phyloP scores from a whole-genome alignment of 352 stramenopile species.

The Phytophthora pini region DNA sequence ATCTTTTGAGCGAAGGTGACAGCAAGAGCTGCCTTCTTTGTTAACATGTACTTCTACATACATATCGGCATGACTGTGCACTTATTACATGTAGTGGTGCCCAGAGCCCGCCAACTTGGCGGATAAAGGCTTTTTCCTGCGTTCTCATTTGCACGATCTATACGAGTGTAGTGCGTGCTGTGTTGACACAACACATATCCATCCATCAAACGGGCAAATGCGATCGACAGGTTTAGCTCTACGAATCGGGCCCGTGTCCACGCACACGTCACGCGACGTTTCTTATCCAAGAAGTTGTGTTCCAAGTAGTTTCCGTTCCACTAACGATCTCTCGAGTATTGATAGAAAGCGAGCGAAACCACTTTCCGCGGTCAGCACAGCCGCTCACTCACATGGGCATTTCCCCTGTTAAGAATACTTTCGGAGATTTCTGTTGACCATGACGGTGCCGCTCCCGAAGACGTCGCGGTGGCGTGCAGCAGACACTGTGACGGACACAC shows the following conservation, averaged over 20 bases:
- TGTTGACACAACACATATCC: too few species aligned
- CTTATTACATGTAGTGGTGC: too few species aligned
- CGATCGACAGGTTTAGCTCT: conserved; percentile 11
- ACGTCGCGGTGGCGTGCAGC: conserved; percentile 14
- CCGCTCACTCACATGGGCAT: conserved; percentile 17
- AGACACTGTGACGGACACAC: conserved; percentile 8
- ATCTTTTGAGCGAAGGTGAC: too few species aligned
- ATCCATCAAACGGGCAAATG: not conserved
- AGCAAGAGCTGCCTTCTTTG: too few species aligned
- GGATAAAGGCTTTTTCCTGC: too few species aligned
- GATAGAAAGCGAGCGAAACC: conserved; percentile 29
- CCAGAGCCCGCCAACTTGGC: too few species aligned
- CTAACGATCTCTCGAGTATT: conserved; percentile 5
- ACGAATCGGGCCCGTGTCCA: conserved; percentile 17
- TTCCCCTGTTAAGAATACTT: conserved; percentile 19
- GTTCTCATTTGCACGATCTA: too few species aligned
- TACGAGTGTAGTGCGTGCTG: too few species aligned
- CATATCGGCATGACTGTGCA: too few species aligned
- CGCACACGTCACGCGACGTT: conserved; percentile 26
- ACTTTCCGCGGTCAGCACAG: not conserved
- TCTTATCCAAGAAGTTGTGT: conserved; percentile 8
- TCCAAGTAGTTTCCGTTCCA: conserved; percentile 14
- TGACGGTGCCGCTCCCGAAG: conserved; percentile 28
- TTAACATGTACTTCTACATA: too few species aligned
- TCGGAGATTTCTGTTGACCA: conserved; percentile 1